phyloP scores from a whole-genome alignment of 495 filamentous ascomycete genomes.

The Durotheca rogersii region DNA sequence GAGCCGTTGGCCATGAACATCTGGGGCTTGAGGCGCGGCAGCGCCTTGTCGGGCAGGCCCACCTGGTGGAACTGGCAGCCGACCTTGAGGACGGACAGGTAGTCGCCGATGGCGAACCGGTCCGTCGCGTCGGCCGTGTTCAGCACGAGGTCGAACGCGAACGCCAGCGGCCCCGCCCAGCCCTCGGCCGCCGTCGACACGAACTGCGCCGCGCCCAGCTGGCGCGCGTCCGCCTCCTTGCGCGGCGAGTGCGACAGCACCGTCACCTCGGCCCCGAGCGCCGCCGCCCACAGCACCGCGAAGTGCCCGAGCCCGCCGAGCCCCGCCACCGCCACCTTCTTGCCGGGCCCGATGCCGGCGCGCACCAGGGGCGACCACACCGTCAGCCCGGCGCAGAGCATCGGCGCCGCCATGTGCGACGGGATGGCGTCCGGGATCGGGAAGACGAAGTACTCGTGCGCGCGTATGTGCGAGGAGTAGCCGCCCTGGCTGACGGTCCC shows the following conservation, averaged over 20 bases:
- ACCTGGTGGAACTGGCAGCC: conserved; percentile 73
- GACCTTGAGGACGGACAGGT: conserved; percentile 68
- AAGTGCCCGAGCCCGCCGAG: conserved; percentile 75
- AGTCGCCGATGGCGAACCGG: conserved; percentile 63
- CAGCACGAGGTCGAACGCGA: conserved; percentile 73
- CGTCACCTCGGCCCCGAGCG: conserved; percentile 66
- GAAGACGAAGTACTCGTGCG: conserved; percentile 75
- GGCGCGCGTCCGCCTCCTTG: conserved; percentile 63
- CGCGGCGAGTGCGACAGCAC: conserved; percentile 62
- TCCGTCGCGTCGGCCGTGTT: conserved; percentile 70
- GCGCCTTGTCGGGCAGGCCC: conserved; percentile 67
- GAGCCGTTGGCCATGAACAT: conserved; percentile 63
- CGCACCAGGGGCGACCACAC: conserved; percentile 67
- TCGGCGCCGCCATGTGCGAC: conserved; percentile 65
- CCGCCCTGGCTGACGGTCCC: conserved; percentile 40
- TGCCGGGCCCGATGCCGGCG: conserved; percentile 61
- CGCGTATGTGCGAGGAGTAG: conserved; percentile 60
- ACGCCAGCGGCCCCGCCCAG: conserved; percentile 58
- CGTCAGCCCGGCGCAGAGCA: conserved; percentile 79
- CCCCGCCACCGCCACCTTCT: conserved; percentile 69
- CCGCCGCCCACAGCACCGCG: conserved; percentile 60
- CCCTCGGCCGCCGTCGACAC: conserved; percentile 65
- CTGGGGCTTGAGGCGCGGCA: conserved; percentile 61
- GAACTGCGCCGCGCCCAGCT: conserved; percentile 64
- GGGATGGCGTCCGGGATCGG: conserved; percentile 70